Percentiles rank a stretch among this genome's conserved stretches.
Evolutionary conservation across 2,329 filamentous ascomycete species (phyloP).

Genomic region (Ascochyta clinopodiicola): DNA sequence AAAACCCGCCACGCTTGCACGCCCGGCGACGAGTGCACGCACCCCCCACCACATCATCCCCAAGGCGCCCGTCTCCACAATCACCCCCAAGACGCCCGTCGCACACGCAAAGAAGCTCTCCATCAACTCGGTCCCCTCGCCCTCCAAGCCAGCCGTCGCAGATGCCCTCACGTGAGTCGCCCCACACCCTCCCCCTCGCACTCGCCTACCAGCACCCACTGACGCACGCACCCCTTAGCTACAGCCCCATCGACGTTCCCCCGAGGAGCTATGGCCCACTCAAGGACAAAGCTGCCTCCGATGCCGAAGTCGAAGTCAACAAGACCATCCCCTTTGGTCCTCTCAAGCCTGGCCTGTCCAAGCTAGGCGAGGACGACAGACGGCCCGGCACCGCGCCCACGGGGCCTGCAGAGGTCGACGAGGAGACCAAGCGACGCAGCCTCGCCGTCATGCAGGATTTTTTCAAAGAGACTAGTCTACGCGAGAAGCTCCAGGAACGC

Average conservation of each 20-base stretch:
- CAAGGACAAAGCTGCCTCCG: conserved; percentile 46
- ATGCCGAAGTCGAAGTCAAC: conserved; percentile 43
- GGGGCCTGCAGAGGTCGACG: conserved; percentile 38
- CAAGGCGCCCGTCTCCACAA: conserved; percentile 24
- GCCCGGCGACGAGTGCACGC: conserved; percentile 31
- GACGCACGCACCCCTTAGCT: conserved; percentile 16
- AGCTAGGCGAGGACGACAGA: conserved; percentile 34
- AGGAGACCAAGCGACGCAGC: conserved; percentile 42
- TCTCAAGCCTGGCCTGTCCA: conserved; percentile 39
- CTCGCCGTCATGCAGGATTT: conserved; percentile 49
- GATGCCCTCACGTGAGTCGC: conserved; percentile 3
- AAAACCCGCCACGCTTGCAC: conserved; percentile 27
- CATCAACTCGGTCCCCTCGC: conserved; percentile 17
- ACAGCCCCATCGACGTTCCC: conserved; percentile 32
- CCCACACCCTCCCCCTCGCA: neutral
- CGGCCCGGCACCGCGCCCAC: conserved; percentile 45
- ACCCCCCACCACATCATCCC: conserved; percentile 28
- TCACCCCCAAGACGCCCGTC: conserved; percentile 23
- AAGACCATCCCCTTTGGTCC: conserved; percentile 34
- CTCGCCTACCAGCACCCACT: neutral
- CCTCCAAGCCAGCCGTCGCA: conserved; percentile 17
- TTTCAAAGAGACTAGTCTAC: conserved; percentile 47
- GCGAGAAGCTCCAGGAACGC: conserved; percentile 46
- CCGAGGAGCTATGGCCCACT: conserved; percentile 29
- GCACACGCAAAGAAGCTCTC: conserved; percentile 43